Conservation (phyloP, 176 grass and related monocot genomes). For the Aegilops sharonensis region DNA sequence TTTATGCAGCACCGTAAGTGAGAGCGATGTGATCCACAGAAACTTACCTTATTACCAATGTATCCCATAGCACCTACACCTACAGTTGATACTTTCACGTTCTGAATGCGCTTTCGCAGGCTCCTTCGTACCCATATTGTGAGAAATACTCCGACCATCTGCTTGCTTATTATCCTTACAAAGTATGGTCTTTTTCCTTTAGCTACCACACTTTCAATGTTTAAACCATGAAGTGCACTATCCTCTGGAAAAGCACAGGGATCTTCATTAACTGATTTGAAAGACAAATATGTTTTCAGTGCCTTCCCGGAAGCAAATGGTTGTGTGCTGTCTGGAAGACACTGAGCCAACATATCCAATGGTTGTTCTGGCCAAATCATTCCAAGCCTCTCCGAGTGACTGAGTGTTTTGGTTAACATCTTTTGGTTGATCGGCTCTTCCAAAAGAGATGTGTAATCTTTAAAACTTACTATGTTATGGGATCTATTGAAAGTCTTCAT, state of each 20-base stretch:
- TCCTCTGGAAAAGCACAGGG: conserved; percentile 39
- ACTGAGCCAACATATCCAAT: conserved; percentile 61
- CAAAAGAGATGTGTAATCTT: conserved; percentile 35
- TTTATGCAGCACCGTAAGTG: neutral
- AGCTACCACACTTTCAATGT: conserved; percentile 29
- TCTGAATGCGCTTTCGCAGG: conserved; percentile 87
- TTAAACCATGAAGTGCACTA: conserved; percentile 45
- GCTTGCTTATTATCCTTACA: conserved; percentile 97
- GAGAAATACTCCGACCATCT: conserved; percentile 93
- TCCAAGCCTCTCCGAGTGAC: conserved; percentile 84
- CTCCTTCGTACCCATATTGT: conserved; percentile 92
- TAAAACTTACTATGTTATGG: conserved; percentile 48
- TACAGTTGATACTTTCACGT: conserved; percentile 84
- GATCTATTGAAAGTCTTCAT: conserved; percentile 55
- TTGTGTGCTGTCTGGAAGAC: conserved; percentile 32
- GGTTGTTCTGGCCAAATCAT: conserved; percentile 91
- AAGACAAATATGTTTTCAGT: conserved; percentile 52
- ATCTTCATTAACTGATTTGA: conserved; percentile 57
- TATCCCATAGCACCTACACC: conserved; percentile 95
- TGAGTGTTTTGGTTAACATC: conserved; percentile 59
- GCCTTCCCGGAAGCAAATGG: conserved; percentile 39
- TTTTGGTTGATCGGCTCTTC: conserved; percentile 51
- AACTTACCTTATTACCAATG: conserved; percentile 89
- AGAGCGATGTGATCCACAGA: neutral
- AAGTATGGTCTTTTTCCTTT: conserved; percentile 71